Evolutionary conservation across 2,329 filamentous ascomycete species (phyloP), one percentile per base, ranked within the genome.

Genomic region (Peltaster fructicola): DNA sequence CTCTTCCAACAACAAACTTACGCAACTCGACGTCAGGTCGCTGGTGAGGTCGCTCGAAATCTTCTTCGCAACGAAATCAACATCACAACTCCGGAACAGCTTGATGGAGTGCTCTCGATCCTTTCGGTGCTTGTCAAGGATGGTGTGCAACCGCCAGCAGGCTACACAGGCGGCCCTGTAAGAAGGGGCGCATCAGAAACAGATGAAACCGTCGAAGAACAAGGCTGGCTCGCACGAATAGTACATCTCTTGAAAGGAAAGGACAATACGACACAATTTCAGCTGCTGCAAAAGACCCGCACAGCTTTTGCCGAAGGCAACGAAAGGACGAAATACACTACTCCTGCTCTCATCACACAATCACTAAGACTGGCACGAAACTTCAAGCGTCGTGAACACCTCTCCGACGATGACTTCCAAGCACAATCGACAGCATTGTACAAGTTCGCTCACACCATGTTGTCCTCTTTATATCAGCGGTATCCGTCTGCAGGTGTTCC

Each of bases 151-250:
- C 50, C 56, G 26, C 71, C 79, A n/a, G 66, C 71, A 22, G 80
- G 80, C 15, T 93, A 93, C 41, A 74, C 84, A 1, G 79, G 80
- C 3, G 70, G 76, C 18, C 69, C 76, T 5, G 54, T 61, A 8
- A 78, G 85, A 44, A 65, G 80, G 34, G 72, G 81, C 33, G 68
- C 69, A 11, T 59, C 67, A 22, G 90, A 98, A 57, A 95, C 88
- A 1, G 88, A 98, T 33, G 90, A 98, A 56, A 95, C 85, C 0
- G 72, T 95, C 43, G 85, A 98, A 52, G 88, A 98, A 54, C 88
- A 98, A 59, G 88, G 88, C 25, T 93, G 82, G 82, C 63, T 98
- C 26, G 88, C 88, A 17, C 68, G 88, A 39, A 74, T 98, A 44
- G 72, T 93, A 10, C 88, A 98, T 53, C 60, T 93, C 28, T 68